phyloP scores from a whole-genome alignment of 331 rosid species.

The Quercus phellos region DNA sequence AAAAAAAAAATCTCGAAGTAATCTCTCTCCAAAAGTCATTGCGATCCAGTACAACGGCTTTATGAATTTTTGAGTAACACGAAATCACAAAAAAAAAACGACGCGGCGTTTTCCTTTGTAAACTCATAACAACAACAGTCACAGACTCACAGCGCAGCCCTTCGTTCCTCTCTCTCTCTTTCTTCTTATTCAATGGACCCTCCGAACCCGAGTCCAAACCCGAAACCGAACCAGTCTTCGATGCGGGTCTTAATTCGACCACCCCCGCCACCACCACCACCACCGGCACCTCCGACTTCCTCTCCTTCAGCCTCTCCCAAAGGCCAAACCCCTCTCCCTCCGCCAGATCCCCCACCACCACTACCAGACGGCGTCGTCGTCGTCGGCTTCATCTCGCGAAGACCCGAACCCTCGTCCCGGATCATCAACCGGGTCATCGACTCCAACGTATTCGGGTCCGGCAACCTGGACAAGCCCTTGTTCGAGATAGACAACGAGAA shows the following conservation, averaged over 20 bases:
- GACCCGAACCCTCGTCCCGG: conserved; percentile 50
- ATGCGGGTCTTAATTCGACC: conserved; percentile 76
- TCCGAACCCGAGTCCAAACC: conserved; percentile 28
- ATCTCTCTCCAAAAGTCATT: no score
- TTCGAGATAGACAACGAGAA: conserved; percentile 38
- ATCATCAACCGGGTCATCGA: conserved; percentile 76
- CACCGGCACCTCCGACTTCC: conserved; percentile 24
- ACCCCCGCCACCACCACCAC: conserved; percentile 46
- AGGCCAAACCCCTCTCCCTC: conserved; percentile 26
- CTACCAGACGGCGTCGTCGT: conserved; percentile 62
- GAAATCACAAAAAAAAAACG: no score
- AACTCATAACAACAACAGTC: no score
- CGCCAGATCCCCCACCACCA: conserved; percentile 18
- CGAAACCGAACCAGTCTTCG: conserved; percentile 28
- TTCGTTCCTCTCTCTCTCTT: no score
- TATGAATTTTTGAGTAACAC: no score
- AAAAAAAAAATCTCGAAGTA: no score
- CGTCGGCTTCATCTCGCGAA: conserved; percentile 68
- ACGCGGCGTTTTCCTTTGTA: no score
- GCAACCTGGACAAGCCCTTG: conserved; percentile 45
- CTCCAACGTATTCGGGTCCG: conserved; percentile 75
- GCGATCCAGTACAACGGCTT: no score
- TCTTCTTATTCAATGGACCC: conserved; percentile 39
- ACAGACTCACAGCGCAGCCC: no score
- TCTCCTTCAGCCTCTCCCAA: conserved; percentile 32